Evolutionary conservation across 495 filamentous ascomycete genomes (phyloP).

Genomic region (Bombardia bombarda): DNA sequence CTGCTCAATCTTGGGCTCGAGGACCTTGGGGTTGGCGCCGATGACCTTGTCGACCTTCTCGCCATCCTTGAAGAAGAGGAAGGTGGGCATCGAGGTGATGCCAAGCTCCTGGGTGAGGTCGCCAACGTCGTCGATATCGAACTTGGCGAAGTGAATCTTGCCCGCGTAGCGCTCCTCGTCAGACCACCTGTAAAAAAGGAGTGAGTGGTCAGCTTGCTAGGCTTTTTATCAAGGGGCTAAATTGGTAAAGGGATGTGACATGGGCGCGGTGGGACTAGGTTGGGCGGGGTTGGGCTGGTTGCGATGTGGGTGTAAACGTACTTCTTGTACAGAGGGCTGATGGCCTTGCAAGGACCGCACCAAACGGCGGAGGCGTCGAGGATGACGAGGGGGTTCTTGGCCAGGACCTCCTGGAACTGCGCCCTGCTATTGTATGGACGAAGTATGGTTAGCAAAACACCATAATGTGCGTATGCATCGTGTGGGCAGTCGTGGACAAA

Average conservation of each 20-base stretch:
- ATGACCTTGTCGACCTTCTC: slow-evolving; percentile 56
- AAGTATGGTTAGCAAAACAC: slow-evolving; percentile 8
- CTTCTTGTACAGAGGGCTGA: slow-evolving; percentile 66
- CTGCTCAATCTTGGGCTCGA: no score
- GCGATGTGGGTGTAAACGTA: slow-evolving; percentile 3
- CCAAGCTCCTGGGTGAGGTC: slow-evolving; percentile 71
- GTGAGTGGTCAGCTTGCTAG: background rate
- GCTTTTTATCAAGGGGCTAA: background rate
- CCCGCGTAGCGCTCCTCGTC: slow-evolving; percentile 35
- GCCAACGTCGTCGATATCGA: slow-evolving; percentile 81
- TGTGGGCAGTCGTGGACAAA: background rate
- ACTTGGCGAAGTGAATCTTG: slow-evolving; percentile 70
- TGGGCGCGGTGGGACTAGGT: background rate
- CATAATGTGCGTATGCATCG: no score
- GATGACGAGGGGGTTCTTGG: slow-evolving; percentile 53
- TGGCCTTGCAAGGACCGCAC: slow-evolving; percentile 94
- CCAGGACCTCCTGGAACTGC: slow-evolving; percentile 53
- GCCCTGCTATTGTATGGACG: slow-evolving; percentile 42
- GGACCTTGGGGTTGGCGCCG: slow-evolving; percentile 79
- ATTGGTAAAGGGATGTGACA: background rate
- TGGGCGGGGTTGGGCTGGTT: background rate
- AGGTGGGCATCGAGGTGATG: slow-evolving; percentile 94
- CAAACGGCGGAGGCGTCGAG: slow-evolving; percentile 84
- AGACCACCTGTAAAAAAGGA: slow-evolving; percentile 41
- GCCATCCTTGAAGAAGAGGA: slow-evolving; percentile 76